Conservation (phyloP, 768 basidiomycete genomes). For the Russula sp. region DNA sequence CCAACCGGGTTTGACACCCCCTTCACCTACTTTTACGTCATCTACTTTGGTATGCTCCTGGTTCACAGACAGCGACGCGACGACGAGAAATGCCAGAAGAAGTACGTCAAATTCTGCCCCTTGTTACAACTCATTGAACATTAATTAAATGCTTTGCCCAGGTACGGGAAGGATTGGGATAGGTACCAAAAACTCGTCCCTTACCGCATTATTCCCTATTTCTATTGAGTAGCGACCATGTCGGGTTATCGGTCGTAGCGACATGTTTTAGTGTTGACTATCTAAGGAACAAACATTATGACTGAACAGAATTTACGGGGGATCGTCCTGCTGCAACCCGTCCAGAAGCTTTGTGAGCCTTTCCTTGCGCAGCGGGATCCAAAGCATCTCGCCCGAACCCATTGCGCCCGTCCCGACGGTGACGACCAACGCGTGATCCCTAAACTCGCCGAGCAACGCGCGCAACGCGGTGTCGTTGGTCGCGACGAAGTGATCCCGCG, state of each 20-base stretch:
- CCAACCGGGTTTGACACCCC: conserved; percentile 90
- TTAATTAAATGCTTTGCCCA: conserved; percentile 28
- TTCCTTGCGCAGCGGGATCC: conserved; percentile 85
- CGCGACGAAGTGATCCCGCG: conserved; percentile 81
- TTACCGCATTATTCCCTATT: conserved; percentile 78
- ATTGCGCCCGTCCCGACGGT: conserved; percentile 29
- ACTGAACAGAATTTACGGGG: not conserved
- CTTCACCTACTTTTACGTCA: conserved; percentile 91
- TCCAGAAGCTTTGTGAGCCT: conserved; percentile 44
- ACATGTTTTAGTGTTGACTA: not conserved
- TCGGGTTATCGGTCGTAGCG: not conserved
- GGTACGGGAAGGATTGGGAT: conserved; percentile 93
- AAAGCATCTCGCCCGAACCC: conserved; percentile 54
- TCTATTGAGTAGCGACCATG: conserved; percentile 45
- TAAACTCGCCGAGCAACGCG: conserved; percentile 81
- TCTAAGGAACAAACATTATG: not conserved
- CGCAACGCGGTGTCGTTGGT: conserved; percentile 81
- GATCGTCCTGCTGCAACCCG: conserved; percentile 11
- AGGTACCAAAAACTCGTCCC: conserved; percentile 84
- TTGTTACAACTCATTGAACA: not conserved
- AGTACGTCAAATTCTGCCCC: conserved; percentile 27
- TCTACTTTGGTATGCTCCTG: conserved; percentile 85
- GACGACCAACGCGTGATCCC: conserved; percentile 84
- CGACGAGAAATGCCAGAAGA: conserved; percentile 84
- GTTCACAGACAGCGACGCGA: conserved; percentile 87